Conservation (phyloP, 805 yeast genomes). For the Monosporozyma yasuniensis region DNA sequence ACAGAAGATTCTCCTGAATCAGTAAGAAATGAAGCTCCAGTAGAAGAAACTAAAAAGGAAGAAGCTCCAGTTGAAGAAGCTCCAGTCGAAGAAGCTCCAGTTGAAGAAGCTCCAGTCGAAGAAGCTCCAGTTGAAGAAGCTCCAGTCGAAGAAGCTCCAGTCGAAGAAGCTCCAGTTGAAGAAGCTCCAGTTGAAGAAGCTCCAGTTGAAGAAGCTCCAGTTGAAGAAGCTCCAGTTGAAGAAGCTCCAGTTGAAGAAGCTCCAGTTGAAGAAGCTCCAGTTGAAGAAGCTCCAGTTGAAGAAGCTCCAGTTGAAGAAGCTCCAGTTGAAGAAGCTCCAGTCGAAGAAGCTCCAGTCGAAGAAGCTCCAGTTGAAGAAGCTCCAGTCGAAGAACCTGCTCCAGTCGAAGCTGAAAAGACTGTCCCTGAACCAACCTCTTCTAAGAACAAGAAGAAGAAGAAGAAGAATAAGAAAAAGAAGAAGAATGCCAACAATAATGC, state of each 20-base stretch:
- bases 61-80: conserved; percentile 9
- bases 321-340: not conserved
- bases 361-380: conserved; percentile 2
- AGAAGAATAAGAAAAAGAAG: conserved; percentile 25
- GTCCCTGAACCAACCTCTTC: conserved; percentile 4
- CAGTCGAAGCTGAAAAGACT: conserved; percentile 38
- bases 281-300: not conserved
- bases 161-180: not conserved
- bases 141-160: conserved; percentile 2
- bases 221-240: conserved; percentile 2
- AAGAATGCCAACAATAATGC: conserved; percentile 10
- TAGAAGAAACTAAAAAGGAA: conserved; percentile 4
- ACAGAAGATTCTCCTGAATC: not conserved
- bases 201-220: conserved; percentile 3
- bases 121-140: conserved; percentile 3
- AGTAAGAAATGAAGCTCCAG: not conserved
- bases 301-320: conserved; percentile 2
- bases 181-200: conserved; percentile 4
- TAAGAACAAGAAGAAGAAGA: conserved; percentile 20
- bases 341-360: conserved; percentile 4
- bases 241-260: conserved; percentile 6
- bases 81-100: conserved; percentile 4
- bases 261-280: conserved; percentile 1
- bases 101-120: conserved; percentile 6
- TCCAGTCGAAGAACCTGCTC: not conserved